These are phyloP conservation scores for Scenedesmus sp. DNA, from an alignment of 163 green algal genomes.

Conservation along the genomic window DNA sequence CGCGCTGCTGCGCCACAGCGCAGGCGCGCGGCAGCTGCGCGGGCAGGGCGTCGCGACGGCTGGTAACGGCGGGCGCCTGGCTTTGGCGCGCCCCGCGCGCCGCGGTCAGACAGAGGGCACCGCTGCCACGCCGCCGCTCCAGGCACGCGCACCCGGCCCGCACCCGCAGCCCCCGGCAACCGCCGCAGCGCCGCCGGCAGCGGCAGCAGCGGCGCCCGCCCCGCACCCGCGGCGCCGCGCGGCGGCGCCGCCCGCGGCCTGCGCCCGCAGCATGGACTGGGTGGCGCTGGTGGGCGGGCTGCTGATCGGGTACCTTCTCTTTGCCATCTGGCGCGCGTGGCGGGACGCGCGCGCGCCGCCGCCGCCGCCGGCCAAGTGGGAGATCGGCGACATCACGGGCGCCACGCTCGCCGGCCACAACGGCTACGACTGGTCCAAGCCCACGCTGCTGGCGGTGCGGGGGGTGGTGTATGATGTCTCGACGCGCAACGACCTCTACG, in stretches of 20 bases:
- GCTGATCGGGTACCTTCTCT: constrained; percentile 30
- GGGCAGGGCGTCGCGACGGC: no score
- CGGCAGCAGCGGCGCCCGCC: no score
- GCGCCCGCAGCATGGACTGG: constrained; percentile 18
- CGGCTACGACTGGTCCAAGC: constrained; percentile 75
- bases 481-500: constrained; percentile 74
- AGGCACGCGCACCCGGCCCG: no score
- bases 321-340: constrained; percentile 33
- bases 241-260: no score
- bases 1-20: no score
- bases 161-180: no score
- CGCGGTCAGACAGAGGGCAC: no score
- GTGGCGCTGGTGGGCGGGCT: constrained; percentile 11
- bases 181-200: background rate
- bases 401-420: constrained; percentile 51
- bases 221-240: no score
- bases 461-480: constrained; percentile 86
- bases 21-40: no score
- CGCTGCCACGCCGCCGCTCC: no score
- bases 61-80: no score
- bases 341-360: constrained; percentile 16
- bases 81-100: no score
- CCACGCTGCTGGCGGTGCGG: constrained; percentile 69
- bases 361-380: constrained; percentile 44
- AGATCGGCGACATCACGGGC: constrained; percentile 58